Percentiles rank a stretch among this genome's conserved stretches.
Conservation (phyloP, 2,329 filamentous ascomycete genomes). For the Kalmusia sp. region DNA sequence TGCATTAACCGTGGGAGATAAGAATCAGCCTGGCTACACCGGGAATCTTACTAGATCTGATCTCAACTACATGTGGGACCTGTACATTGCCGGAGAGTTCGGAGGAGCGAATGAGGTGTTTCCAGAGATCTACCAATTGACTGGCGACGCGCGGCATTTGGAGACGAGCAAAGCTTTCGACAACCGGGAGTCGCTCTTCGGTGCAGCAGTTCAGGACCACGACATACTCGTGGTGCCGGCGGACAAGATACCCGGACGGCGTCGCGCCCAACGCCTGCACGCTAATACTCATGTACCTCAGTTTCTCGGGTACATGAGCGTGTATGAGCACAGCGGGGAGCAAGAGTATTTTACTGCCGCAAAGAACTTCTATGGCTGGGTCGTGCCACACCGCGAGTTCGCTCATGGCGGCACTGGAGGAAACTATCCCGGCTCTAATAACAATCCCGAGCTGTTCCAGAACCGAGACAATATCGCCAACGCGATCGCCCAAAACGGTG, state of each 20-base stretch:
- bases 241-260: slow-evolving; percentile 14
- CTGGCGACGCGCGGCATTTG: slow-evolving; percentile 14
- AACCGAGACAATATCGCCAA: slow-evolving; percentile 88
- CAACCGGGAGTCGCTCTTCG: slow-evolving; percentile 22
- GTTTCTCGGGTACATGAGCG: slow-evolving; percentile 20
- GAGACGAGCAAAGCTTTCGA: slow-evolving; percentile 19
- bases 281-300: slow-evolving; percentile 22
- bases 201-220: slow-evolving; percentile 14
- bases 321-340: slow-evolving; percentile 18
- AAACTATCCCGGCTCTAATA: slow-evolving; percentile 64
- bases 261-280: slow-evolving; percentile 16
- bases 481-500: slow-evolving; percentile 66
- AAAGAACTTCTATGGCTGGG: slow-evolving; percentile 20
- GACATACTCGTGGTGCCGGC: slow-evolving; percentile 20
- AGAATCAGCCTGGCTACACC: slow-evolving; percentile 19
- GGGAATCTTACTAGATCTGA: slow-evolving; percentile 21
- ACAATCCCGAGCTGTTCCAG: slow-evolving; percentile 66
- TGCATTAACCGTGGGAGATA: slow-evolving; percentile 18
- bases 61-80: slow-evolving; percentile 26
- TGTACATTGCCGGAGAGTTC: slow-evolving; percentile 23
- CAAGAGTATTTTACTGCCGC: slow-evolving; percentile 20
- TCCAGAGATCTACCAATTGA: slow-evolving; percentile 18
- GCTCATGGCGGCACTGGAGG: slow-evolving; percentile 19
- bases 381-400: slow-evolving; percentile 20
- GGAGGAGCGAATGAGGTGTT: slow-evolving; percentile 23